Conservation (phyloP, 768 basidiomycete genomes). For the Hygrocybe punicea region DNA sequence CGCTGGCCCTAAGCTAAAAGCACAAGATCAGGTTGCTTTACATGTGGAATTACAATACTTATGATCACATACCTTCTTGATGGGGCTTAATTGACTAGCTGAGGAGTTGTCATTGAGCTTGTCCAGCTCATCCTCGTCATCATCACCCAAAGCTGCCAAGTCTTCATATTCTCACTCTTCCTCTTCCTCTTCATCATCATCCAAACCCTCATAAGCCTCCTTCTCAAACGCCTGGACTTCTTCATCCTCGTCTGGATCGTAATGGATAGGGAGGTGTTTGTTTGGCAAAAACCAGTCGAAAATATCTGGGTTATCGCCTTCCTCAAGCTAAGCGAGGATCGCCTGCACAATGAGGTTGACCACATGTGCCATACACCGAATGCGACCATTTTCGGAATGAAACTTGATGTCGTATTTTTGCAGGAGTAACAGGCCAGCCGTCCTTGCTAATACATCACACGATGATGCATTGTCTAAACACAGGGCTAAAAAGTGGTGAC, state of each 20-base stretch:
- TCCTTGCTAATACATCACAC: slow-evolving; percentile 32
- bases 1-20: too few species aligned
- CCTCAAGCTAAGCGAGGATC: slow-evolving; percentile 20
- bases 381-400: slow-evolving; percentile 26
- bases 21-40: too few species aligned
- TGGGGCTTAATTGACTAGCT: too few species aligned
- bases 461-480: slow-evolving; percentile 34
- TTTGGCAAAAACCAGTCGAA: slow-evolving; percentile 26
- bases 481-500: slow-evolving; percentile 9
- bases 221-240: slow-evolving; percentile 18
- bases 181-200: slow-evolving; percentile 19
- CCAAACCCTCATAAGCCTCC: too few species aligned
- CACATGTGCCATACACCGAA: slow-evolving; percentile 35
- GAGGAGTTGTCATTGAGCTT: slow-evolving; percentile 3
- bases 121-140: slow-evolving; percentile 14
- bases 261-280: slow-evolving; percentile 32
- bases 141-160: slow-evolving; percentile 3
- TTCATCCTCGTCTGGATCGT: slow-evolving; percentile 23
- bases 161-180: slow-evolving; percentile 10
- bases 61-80: too few species aligned
- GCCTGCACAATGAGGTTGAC: slow-evolving; percentile 38
- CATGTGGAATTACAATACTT: too few species aligned
- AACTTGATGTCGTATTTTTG: slow-evolving; percentile 24
- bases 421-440: slow-evolving; percentile 16
- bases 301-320: slow-evolving; percentile 25